Conservation (phyloP, 2,329 filamentous ascomycete species). For the Ophiostoma sp. region DNA sequence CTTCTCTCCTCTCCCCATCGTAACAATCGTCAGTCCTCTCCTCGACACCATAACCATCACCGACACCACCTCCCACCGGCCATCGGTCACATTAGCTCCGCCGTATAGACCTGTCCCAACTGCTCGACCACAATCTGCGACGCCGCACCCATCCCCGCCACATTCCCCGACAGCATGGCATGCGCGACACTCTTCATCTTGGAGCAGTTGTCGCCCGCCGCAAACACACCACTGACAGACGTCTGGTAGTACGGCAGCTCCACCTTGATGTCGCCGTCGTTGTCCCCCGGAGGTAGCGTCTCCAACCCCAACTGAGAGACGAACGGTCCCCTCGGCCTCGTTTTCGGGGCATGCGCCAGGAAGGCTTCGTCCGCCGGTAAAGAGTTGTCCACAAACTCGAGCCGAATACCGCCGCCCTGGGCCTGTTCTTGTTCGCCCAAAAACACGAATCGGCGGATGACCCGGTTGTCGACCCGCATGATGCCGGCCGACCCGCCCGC, state of each 20-base stretch:
- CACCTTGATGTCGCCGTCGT: conserved; percentile 2
- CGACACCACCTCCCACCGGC: background rate
- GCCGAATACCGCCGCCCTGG: background rate
- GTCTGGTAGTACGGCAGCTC: conserved; percentile 45
- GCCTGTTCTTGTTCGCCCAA: background rate
- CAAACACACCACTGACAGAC: conserved; percentile 53
- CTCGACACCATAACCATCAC: background rate
- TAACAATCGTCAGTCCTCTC: too few species aligned
- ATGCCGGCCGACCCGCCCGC: background rate
- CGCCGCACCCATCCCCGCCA: conserved; percentile 2
- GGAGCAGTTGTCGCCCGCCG: conserved; percentile 47
- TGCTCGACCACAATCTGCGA: background rate
- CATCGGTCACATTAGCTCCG: background rate
- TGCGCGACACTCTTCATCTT: conserved; percentile 8
- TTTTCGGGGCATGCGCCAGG: background rate
- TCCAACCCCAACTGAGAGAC: background rate
- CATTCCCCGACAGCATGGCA: conserved; percentile 2
- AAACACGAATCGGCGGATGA: background rate
- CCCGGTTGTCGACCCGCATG: background rate
- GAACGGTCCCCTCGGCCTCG: background rate
- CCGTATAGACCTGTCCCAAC: background rate
- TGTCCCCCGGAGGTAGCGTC: background rate
- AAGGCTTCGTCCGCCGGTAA: background rate
- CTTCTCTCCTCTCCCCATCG: background rate
- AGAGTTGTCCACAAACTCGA: background rate